phyloP scores from a whole-genome alignment of 2,329 filamentous ascomycete species.

The Ophiocordyceps camponoti-leonardi region DNA sequence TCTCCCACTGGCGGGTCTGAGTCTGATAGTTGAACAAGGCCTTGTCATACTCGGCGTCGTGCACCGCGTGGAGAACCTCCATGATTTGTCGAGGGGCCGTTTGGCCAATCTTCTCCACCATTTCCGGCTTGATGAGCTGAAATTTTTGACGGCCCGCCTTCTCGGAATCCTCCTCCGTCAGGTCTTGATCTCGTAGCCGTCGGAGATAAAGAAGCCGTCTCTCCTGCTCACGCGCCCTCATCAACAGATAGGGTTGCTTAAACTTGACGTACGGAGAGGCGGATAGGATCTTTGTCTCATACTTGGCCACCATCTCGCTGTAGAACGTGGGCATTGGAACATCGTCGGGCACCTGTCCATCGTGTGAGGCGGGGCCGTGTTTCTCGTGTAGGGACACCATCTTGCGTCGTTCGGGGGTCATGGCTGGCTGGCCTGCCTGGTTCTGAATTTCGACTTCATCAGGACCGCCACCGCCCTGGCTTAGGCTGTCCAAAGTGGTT shows the following conservation, averaged over 20 bases:
- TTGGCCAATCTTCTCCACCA: constrained; percentile 74
- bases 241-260: constrained; percentile 79
- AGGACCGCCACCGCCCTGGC: constrained; percentile 8
- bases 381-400: constrained; percentile 22
- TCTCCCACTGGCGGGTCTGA: constrained; percentile 91
- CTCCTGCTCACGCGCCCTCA: constrained; percentile 84
- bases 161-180: constrained; percentile 42
- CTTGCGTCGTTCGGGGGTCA: constrained; percentile 10
- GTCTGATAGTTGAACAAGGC: constrained; percentile 86
- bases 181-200: constrained; percentile 61
- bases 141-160: constrained; percentile 56
- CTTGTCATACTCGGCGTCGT: constrained; percentile 94
- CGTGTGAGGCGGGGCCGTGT: constrained; percentile 25
- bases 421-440: constrained; percentile 7
- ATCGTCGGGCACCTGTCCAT: constrained; percentile 53
- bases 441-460: constrained; percentile 10
- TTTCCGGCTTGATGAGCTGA: constrained; percentile 82
- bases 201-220: constrained; percentile 67
- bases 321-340: constrained; percentile 82
- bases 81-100: constrained; percentile 73
- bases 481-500: constrained; percentile 12
- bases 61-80: constrained; percentile 85
- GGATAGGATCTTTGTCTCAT: constrained; percentile 83
- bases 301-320: constrained; percentile 84
- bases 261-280: constrained; percentile 95